Conservation (phyloP, 129 eudicot genomes). For the Arctium lappa region DNA sequence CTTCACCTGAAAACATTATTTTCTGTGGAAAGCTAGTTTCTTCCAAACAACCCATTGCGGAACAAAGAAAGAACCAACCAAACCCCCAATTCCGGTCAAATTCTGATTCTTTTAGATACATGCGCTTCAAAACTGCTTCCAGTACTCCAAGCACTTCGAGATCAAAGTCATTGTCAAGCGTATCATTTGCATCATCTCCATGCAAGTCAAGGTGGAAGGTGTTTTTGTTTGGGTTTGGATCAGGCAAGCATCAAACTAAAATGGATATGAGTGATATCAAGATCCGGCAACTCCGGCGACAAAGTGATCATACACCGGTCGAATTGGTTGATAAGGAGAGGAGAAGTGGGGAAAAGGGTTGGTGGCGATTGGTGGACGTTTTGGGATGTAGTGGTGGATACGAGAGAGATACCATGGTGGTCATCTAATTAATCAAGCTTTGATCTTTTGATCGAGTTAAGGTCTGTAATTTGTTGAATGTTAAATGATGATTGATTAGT, state of each 20-base stretch:
- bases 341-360: slow-evolving; percentile 32
- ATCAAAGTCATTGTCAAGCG: slow-evolving; percentile 21
- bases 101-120: slow-evolving; percentile 23
- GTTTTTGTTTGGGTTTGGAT: slow-evolving; percentile 38
- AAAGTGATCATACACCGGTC: not conserved
- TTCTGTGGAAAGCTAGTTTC: slow-evolving; percentile 23
- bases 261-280: slow-evolving; percentile 49
- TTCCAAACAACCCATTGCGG: slow-evolving; percentile 10
- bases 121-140: not conserved
- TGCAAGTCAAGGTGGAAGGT: slow-evolving; percentile 44
- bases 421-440: not conserved
- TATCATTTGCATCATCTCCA: slow-evolving; percentile 2
- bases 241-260: slow-evolving; percentile 25
- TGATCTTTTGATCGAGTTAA: not conserved
- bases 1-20: slow-evolving; percentile 20
- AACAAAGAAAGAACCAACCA: not conserved
- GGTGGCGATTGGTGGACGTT: slow-evolving; percentile 48
- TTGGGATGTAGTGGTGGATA: slow-evolving; percentile 51
- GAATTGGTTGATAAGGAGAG: slow-evolving; percentile 2
- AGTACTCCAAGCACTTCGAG: slow-evolving; percentile 10
- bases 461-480: not conserved
- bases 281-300: slow-evolving; percentile 37
- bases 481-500: too few relatives aligned
- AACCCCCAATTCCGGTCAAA: slow-evolving; percentile 14
- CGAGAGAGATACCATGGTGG: not conserved